A percentile compares a stretch with the other conserved stretches of the same genome.
Evolutionary conservation across 352 stramenopile species (phyloP).

Genomic region (Pythium brassicae): DNA sequence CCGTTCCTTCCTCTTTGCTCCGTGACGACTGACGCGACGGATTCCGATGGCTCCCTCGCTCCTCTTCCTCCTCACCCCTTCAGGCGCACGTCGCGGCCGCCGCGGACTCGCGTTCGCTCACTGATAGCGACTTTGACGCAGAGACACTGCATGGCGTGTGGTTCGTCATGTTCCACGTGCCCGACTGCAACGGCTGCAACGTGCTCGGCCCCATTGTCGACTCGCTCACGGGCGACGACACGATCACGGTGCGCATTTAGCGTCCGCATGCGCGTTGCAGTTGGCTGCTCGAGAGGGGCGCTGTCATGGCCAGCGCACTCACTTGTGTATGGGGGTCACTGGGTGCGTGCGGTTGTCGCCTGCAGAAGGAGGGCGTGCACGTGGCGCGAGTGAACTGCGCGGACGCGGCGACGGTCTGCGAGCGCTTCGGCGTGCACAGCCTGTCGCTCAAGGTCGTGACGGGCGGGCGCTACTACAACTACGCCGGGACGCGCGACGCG

Average conservation of each 20-base stretch:
- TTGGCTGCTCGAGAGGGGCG: too few species aligned
- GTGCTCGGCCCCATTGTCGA: conserved; percentile 65
- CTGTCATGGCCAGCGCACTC: too few species aligned
- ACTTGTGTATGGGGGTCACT: too few species aligned
- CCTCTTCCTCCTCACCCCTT: too few species aligned
- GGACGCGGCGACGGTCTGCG: conserved; percentile 54
- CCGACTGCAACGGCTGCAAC: conserved; percentile 83
- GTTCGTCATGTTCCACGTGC: conserved; percentile 83
- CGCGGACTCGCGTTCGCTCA: conserved; percentile 24
- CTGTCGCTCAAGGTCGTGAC: conserved; percentile 76
- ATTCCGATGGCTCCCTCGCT: too few species aligned
- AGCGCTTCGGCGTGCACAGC: conserved; percentile 76
- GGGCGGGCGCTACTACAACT: conserved; percentile 59
- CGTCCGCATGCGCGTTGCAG: too few species aligned
- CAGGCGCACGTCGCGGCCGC: conserved; percentile 17
- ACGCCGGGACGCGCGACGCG: conserved; percentile 54
- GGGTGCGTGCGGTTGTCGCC: too few species aligned
- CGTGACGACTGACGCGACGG: neutral
- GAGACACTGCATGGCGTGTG: conserved; percentile 48
- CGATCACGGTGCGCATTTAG: conserved; percentile 19
- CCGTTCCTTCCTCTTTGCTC: neutral
- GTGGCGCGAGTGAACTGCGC: conserved; percentile 79
- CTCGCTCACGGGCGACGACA: conserved; percentile 34
- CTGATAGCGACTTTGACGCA: conserved; percentile 49
- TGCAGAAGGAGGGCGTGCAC: conserved; percentile 29